Conservation (phyloP, 495 filamentous ascomycete species). For the Entonaema liquescens region DNA sequence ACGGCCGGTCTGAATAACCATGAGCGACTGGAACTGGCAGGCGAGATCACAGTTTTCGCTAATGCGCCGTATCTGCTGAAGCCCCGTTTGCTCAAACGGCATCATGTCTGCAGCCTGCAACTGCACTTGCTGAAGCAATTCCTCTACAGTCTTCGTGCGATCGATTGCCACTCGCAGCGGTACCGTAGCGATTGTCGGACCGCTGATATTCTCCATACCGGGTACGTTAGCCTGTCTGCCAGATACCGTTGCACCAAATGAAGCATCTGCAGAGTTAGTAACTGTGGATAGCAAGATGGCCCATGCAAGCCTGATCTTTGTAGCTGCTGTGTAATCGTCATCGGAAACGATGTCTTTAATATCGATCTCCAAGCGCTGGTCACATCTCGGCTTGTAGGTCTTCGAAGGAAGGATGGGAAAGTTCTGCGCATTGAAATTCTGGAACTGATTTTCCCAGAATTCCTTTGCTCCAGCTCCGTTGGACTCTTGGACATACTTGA, state of each 20-base stretch:
- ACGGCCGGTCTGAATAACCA: background rate
- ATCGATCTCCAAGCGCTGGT: background rate
- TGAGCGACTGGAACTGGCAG: background rate
- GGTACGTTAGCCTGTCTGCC: background rate
- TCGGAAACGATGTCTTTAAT: background rate
- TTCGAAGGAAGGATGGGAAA: background rate
- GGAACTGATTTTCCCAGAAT: background rate
- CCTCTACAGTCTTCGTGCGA: background rate
- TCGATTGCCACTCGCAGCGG: background rate
- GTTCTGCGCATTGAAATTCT: background rate
- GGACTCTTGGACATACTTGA: background rate
- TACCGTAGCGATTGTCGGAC: background rate
- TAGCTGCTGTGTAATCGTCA: background rate
- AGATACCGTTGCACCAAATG: background rate
- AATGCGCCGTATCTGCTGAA: background rate
- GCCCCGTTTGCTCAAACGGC: background rate
- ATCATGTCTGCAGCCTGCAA: background rate
- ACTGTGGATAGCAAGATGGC: background rate
- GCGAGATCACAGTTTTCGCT: background rate
- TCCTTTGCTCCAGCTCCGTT: background rate
- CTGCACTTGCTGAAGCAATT: background rate
- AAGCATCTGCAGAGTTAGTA: background rate
- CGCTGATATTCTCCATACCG: background rate
- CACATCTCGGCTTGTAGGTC: background rate
- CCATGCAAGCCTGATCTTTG: background rate